Evolutionary conservation across 306 rosid genomes (phyloP).

Genomic region (Gleditsia sinensis): DNA sequence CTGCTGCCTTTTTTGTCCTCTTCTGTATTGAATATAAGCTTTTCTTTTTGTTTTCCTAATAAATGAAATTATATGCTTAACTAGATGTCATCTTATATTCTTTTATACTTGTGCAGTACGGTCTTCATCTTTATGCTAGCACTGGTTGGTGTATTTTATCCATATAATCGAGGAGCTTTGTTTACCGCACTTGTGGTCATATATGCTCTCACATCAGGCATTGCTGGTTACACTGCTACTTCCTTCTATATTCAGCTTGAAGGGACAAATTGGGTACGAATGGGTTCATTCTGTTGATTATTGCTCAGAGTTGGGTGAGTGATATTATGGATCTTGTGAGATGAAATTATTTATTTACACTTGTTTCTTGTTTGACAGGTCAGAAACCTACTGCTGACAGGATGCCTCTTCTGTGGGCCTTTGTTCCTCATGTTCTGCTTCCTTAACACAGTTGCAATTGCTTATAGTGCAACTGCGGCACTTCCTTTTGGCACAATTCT

Average conservation of each 20-base stretch:
- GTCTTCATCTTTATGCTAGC: constrained; percentile 92
- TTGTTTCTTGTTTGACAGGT: constrained; percentile 63
- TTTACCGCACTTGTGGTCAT: constrained; percentile 94
- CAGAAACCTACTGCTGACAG: constrained; percentile 86
- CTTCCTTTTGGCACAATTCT: constrained; percentile 95
- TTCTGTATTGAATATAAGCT: background rate
- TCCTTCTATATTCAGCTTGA: constrained; percentile 95
- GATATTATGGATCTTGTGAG: constrained; percentile 15
- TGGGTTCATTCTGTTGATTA: constrained; percentile 23
- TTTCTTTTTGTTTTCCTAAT: background rate
- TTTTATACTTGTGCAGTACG: constrained; percentile 62
- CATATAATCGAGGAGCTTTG: constrained; percentile 94
- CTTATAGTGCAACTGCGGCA: constrained; percentile 92
- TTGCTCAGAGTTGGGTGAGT: constrained; percentile 14
- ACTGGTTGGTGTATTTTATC: constrained; percentile 92
- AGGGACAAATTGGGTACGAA: constrained; percentile 85
- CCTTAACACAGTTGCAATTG: constrained; percentile 96
- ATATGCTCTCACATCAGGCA: constrained; percentile 95
- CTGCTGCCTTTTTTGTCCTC: background rate
- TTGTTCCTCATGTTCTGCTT: constrained; percentile 92
- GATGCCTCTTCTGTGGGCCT: constrained; percentile 97
- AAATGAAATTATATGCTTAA: background rate
- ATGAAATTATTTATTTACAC: constrained; percentile 21
- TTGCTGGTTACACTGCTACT: constrained; percentile 90
- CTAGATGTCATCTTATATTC: constrained; percentile 26